Conservation (phyloP, 2,329 filamentous ascomycete species). For the Zarea fungicola region DNA sequence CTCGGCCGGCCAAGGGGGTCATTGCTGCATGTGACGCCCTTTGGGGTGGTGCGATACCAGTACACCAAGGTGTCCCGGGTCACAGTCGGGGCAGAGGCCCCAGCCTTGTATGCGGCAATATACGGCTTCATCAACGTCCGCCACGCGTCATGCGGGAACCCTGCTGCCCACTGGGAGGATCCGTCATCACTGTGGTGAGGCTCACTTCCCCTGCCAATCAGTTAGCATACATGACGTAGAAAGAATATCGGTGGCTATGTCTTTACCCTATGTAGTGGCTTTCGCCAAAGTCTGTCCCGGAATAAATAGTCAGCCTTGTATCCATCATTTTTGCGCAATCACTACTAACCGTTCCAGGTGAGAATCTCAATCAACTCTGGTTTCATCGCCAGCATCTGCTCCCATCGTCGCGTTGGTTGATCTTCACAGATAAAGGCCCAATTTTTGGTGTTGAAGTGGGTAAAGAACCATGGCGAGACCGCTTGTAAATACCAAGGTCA, state of each 20-base stretch:
- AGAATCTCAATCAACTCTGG: slow-evolving; percentile 19
- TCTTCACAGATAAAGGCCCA: slow-evolving; percentile 22
- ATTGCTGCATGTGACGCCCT: slow-evolving; percentile 15
- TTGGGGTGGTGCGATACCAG: slow-evolving; percentile 21
- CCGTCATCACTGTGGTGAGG: slow-evolving; percentile 35
- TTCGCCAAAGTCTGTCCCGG: slow-evolving; percentile 18
- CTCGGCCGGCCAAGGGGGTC: slow-evolving; percentile 16
- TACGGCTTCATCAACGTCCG: slow-evolving; percentile 19
- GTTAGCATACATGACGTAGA: neutral
- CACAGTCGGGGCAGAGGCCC: slow-evolving; percentile 14
- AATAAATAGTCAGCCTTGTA: neutral
- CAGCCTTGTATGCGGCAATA: slow-evolving; percentile 19
- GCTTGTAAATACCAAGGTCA: slow-evolving; percentile 12
- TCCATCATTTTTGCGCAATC: neutral
- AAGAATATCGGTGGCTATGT: neutral
- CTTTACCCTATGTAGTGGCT: slow-evolving; percentile 21
- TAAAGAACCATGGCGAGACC: slow-evolving; percentile 21
- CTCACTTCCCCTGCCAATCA: slow-evolving; percentile 14
- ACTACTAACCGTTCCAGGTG: slow-evolving; percentile 18
- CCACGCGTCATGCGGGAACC: slow-evolving; percentile 34
- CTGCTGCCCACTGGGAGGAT: slow-evolving; percentile 41
- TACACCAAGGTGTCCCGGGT: slow-evolving; percentile 21
- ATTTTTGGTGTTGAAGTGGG: slow-evolving; percentile 21
- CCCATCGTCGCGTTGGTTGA: slow-evolving; percentile 19
- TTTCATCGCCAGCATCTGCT: slow-evolving; percentile 21